phyloP scores from a whole-genome alignment of 306 rosid species.

The Pyrus bretschneideri region DNA sequence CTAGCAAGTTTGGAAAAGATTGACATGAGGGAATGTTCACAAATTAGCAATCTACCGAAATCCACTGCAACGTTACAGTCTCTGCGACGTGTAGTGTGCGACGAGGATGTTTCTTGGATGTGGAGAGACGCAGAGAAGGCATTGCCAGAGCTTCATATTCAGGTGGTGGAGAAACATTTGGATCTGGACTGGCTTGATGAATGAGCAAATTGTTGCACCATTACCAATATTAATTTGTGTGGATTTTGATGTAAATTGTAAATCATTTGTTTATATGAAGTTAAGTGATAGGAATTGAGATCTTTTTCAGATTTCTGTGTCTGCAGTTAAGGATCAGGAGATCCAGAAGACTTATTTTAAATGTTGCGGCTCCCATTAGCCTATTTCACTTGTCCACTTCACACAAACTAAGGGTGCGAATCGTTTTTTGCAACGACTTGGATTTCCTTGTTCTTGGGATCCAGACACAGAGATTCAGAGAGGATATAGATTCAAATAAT shows the following conservation, averaged over 20 bases:
- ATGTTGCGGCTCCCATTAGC: too few species aligned
- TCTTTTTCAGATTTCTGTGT: not conserved
- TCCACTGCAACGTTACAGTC: slow-evolving; percentile 41
- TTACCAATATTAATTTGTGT: not conserved
- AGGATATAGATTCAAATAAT: too few species aligned
- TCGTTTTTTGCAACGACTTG: too few species aligned
- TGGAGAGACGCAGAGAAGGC: slow-evolving; percentile 53
- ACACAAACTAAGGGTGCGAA: too few species aligned
- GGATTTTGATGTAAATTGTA: not conserved
- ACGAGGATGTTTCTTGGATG: slow-evolving; percentile 61
- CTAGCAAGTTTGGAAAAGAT: slow-evolving; percentile 62
- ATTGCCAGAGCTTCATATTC: slow-evolving; percentile 50
- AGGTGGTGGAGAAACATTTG: slow-evolving; percentile 52
- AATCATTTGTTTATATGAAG: not conserved
- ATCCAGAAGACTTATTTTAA: too few species aligned
- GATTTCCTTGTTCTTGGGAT: too few species aligned
- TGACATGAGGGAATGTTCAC: slow-evolving; percentile 85
- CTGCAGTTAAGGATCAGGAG: too few species aligned
- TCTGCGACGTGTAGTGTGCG: slow-evolving; percentile 56
- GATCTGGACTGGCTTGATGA: slow-evolving; percentile 78
- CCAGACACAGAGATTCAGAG: too few species aligned
- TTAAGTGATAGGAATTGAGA: not conserved
- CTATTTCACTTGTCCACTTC: too few species aligned
- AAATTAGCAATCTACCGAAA: slow-evolving; percentile 45
- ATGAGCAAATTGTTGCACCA: slow-evolving; percentile 1